Evolutionary conservation across 2,329 filamentous ascomycete species (phyloP), one percentile per base, ranked within the genome.

Genomic region (Curvularia sp.): DNA sequence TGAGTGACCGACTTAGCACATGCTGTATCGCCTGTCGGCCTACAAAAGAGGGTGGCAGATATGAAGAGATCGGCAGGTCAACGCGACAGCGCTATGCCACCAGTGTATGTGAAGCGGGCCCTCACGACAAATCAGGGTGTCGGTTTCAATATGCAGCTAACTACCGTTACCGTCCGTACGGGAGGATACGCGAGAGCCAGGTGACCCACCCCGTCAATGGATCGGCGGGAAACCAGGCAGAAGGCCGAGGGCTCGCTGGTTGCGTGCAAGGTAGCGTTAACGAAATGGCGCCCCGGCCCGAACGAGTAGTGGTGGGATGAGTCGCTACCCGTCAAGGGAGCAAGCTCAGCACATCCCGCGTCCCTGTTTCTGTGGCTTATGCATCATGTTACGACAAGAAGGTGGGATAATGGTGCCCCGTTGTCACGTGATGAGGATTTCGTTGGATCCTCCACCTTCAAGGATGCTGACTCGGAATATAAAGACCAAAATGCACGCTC

Each of bases 141-240:
- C 49, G 47, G 58, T 58, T 49, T 44, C 15, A 35, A 15, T 38
- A 53, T 26, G 56, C 53, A 58, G 58, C 56, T 57, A 56, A 55
- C 47, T 66, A 60, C 60, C 62, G 63, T 66, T 63, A 65, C 67
- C 69, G 66, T 69, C 66, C 68, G 66, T 69, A 70, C 54, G 53
- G 31, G 51, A 63, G 50, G 51, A 58, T 61, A 68, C 54, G 66
- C 66, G 60, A 69, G 62, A 59, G 61, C 59, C 62, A 68, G 66
- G 65, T 72, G 71, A 69, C 66, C 60, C 62, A 60, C 61, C 46
- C 28, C 53, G 50, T 64, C 60, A 53, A 64, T 52, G 51, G 62
- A 64, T 74, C 68, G 68, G 66, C 63, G 62, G 56, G 39, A 66
- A 66, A 57, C 59, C 65, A 62, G 65, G 62, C 53, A 58, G 43